These are phyloP conservation scores for Hymenoscyphus infarciens DNA, from an alignment of 2,329 filamentous ascomycete genomes.

Conservation along the genomic window DNA sequence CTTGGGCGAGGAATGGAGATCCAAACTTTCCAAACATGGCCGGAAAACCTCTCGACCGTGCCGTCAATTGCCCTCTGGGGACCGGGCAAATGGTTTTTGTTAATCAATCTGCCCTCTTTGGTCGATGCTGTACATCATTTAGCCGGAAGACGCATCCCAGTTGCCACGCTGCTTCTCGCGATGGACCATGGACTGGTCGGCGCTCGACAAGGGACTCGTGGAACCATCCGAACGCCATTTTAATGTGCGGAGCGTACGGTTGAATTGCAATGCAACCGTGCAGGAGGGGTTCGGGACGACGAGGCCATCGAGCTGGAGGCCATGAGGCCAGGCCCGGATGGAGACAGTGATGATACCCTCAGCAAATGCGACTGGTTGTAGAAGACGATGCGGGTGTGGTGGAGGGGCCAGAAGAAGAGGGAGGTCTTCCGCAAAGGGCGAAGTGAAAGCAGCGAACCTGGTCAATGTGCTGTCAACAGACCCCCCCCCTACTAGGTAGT, in stretches of 20 bases:
- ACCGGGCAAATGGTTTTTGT: not conserved
- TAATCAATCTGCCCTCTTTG: not conserved
- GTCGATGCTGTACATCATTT: constrained; percentile 3
- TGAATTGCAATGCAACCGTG: not conserved
- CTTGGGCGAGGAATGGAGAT: not conserved
- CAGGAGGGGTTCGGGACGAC: not conserved
- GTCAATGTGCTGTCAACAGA: constrained; percentile 1
- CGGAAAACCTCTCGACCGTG: not conserved
- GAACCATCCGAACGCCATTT: not conserved
- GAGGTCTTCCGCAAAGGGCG: not conserved
- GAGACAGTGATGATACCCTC: not conserved
- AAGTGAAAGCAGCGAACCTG: not conserved
- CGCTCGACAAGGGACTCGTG: not conserved
- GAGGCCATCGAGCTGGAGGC: not conserved
- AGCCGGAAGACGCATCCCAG: not conserved
- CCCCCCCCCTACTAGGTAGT: too few species aligned
- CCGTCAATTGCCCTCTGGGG: not conserved
- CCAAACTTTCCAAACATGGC: not conserved
- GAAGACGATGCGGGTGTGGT: too few species aligned
- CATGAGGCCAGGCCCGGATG: not conserved
- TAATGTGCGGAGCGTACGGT: not conserved
- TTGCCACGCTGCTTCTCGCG: constrained; percentile 7
- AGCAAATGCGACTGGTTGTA: not conserved
- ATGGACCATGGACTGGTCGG: not conserved
- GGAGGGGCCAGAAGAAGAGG: too few species aligned